These are phyloP conservation scores for Rhynchosporium graminicola DNA, from an alignment of 2,329 filamentous ascomycete genomes.

Conservation along the genomic window DNA sequence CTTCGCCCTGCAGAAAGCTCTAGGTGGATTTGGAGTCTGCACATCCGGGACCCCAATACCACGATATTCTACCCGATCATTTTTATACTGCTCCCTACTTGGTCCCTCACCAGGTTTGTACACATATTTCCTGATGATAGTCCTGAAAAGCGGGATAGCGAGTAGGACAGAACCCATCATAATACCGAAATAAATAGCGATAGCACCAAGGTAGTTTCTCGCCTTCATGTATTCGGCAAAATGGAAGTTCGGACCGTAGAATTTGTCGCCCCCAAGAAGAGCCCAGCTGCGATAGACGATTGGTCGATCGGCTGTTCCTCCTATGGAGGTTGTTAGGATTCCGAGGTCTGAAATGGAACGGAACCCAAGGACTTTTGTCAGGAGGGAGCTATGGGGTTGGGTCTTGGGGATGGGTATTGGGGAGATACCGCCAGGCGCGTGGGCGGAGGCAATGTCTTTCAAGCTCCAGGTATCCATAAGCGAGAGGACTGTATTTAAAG, in stretches of 20 bases:
- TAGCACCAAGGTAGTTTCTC: slow-evolving; percentile 51
- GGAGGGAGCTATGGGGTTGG: slow-evolving; percentile 40
- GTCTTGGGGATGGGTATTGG: slow-evolving; percentile 48
- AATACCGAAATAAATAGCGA: slow-evolving; percentile 53
- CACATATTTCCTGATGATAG: slow-evolving; percentile 47
- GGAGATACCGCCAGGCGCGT: slow-evolving; percentile 57
- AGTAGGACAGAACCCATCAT: slow-evolving; percentile 46
- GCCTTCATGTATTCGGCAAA: slow-evolving; percentile 57
- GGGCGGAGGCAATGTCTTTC: slow-evolving; percentile 48
- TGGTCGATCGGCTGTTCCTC: slow-evolving; percentile 52
- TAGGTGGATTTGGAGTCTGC: slow-evolving; percentile 39
- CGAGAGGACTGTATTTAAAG: slow-evolving; percentile 65
- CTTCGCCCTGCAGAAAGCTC: slow-evolving; percentile 55
- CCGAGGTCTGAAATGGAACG: slow-evolving; percentile 54
- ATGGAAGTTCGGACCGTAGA: slow-evolving; percentile 63
- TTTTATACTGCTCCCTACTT: slow-evolving; percentile 52
- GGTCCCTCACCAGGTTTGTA: slow-evolving; percentile 58
- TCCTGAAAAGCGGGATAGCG: slow-evolving; percentile 43
- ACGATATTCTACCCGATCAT: slow-evolving; percentile 63
- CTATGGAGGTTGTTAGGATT: slow-evolving; percentile 54
- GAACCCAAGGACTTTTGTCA: slow-evolving; percentile 53
- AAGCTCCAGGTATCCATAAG: slow-evolving; percentile 55
- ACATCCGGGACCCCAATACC: slow-evolving; percentile 64
- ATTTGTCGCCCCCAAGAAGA: slow-evolving; percentile 48
- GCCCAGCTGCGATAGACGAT: slow-evolving; percentile 66